A percentile compares a stretch with the other conserved stretches of the same genome.
Conservation (phyloP, 495 filamentous ascomycete genomes). For the Lophium mytilinum region DNA sequence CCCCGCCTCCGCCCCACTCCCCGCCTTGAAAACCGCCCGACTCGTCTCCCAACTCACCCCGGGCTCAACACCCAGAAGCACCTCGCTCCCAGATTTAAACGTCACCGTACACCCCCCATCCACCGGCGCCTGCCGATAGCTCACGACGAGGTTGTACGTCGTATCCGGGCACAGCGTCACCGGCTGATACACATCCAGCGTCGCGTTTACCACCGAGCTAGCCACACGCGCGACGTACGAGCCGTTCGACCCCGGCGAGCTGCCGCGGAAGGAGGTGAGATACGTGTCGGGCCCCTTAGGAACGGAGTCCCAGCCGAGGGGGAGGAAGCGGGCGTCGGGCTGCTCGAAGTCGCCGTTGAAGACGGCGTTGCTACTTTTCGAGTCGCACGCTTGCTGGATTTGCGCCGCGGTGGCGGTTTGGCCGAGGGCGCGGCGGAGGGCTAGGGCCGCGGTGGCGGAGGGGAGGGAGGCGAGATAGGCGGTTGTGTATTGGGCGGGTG, state of each 20-base stretch:
- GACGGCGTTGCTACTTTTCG: slow-evolving; percentile 1
- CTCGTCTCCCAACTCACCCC: background rate
- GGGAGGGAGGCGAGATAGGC: background rate
- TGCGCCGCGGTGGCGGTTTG: slow-evolving; percentile 14
- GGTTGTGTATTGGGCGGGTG: background rate
- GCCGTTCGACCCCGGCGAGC: background rate
- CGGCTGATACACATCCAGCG: slow-evolving; percentile 6
- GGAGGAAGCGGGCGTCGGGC: slow-evolving; percentile 2
- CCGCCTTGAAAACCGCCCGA: background rate
- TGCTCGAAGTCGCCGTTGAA: slow-evolving; percentile 22
- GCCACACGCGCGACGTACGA: slow-evolving; percentile 3
- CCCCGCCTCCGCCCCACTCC: background rate
- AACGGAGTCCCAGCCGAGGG: slow-evolving; percentile 10
- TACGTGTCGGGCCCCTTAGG: slow-evolving; percentile 3
- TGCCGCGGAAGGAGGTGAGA: slow-evolving; percentile 8
- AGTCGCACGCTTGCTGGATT: slow-evolving; percentile 12
- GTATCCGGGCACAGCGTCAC: slow-evolving; percentile 21
- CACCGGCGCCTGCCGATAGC: background rate
- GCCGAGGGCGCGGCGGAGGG: slow-evolving; percentile 1
- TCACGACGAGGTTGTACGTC: background rate
- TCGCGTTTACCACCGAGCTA: background rate
- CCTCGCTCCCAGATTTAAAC: slow-evolving; percentile 2
- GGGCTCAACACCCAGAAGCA: background rate
- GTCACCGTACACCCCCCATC: slow-evolving; percentile 2
- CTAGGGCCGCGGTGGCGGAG: background rate